Conservation (phyloP, 306 rosid genomes). For the Cucumis cinereus region DNA sequence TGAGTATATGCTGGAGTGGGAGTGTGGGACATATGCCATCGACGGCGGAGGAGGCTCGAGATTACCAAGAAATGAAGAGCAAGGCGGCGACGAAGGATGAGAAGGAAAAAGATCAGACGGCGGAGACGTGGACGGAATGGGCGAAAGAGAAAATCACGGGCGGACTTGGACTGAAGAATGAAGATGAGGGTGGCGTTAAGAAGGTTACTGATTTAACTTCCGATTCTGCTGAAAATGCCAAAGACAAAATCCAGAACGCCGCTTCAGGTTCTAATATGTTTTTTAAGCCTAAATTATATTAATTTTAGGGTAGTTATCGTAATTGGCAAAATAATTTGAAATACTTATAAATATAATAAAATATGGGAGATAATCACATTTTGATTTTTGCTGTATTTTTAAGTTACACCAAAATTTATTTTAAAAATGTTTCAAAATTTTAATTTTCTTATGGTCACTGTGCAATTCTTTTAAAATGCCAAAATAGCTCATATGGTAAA, state of each 20-base stretch:
- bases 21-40: constrained; percentile 29
- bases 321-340: too few species aligned
- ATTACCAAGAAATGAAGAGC: constrained; percentile 22
- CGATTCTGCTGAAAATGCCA: constrained; percentile 23
- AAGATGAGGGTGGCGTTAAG: neutral
- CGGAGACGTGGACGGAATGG: constrained; percentile 82
- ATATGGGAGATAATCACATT: too few species aligned
- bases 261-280: constrained; percentile 32
- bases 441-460: too few species aligned
- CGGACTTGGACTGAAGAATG: constrained; percentile 49
- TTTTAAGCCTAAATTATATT: too few species aligned
- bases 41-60: constrained; percentile 27
- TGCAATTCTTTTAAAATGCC: too few species aligned
- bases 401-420: too few species aligned
- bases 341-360: too few species aligned
- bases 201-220: constrained; percentile 22
- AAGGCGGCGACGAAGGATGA: constrained; percentile 4
- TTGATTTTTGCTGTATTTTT: too few species aligned
- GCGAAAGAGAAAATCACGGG: constrained; percentile 60
- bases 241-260: constrained; percentile 18
- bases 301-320: too few species aligned
- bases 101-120: constrained; percentile 10
- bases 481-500: too few species aligned
- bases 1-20: constrained; percentile 13
- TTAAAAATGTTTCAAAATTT: too few species aligned